Conservation (phyloP, 192 early-diverging fungal genomes). For the Pilobolus umbonatus region DNA sequence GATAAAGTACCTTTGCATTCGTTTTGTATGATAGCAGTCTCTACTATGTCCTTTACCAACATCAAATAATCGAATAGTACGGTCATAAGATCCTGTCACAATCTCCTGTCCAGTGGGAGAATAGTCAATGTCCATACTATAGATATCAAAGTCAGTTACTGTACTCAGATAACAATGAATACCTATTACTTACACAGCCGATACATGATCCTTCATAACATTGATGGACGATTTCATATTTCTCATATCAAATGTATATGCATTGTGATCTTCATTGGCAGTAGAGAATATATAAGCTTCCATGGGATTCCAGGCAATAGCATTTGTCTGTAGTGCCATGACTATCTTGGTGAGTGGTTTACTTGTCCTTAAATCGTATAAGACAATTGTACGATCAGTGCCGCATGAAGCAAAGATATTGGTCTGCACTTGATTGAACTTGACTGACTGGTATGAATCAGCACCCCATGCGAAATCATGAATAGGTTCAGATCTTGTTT, state of each 20-base stretch:
- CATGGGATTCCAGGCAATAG: slow-evolving; percentile 99
- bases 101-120: slow-evolving; percentile 96
- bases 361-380: slow-evolving; percentile 92
- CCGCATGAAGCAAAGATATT: slow-evolving; percentile 90
- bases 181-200: slow-evolving; percentile 82
- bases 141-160: not conserved
- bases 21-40: slow-evolving; percentile 96
- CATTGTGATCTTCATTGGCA: slow-evolving; percentile 96
- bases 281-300: slow-evolving; percentile 93
- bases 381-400: slow-evolving; percentile 87
- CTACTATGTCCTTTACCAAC: slow-evolving; percentile 73
- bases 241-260: slow-evolving; percentile 98
- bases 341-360: slow-evolving; percentile 82
- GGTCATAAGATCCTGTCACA: slow-evolving; percentile 95
- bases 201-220: slow-evolving; percentile 94
- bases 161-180: too few relatives aligned
- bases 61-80: slow-evolving; percentile 84
- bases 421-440: slow-evolving; percentile 97
- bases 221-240: slow-evolving; percentile 82
- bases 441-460: slow-evolving; percentile 91
- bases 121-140: slow-evolving; percentile 90
- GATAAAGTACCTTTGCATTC: slow-evolving; percentile 95
- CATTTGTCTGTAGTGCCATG: slow-evolving; percentile 81
- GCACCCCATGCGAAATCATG: slow-evolving; percentile 86
- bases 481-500: slow-evolving; percentile 78